Percentiles rank a stretch among this genome's conserved stretches.
Evolutionary conservation across 495 filamentous ascomycete genomes (phyloP).

Genomic region (Staphylotrichum longicolle): DNA sequence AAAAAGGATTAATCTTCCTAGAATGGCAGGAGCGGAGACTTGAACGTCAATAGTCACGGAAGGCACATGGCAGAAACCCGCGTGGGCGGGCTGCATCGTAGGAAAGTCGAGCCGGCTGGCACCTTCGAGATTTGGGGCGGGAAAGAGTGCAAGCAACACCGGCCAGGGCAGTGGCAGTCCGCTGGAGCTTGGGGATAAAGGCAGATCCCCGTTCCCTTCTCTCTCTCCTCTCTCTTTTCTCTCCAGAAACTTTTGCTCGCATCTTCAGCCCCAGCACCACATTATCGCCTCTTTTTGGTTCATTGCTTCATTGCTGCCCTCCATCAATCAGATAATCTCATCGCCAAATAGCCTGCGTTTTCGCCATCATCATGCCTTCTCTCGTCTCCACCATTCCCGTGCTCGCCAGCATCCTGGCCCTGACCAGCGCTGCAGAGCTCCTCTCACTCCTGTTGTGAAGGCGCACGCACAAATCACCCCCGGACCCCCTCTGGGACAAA

Average conservation of each 20-base stretch:
- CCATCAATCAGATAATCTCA: background rate
- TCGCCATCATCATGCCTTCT: conserved; percentile 13
- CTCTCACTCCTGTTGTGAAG: conserved; percentile 8
- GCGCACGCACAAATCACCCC: background rate
- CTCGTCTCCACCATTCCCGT: conserved; percentile 4
- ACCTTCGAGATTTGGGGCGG: background rate
- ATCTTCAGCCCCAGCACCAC: conserved; percentile 10
- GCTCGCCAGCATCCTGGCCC: conserved; percentile 10
- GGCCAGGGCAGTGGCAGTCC: background rate
- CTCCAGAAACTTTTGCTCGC: conserved; percentile 5
- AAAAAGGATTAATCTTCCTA: too few relatives aligned
- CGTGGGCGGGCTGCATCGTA: background rate
- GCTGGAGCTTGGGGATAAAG: background rate
- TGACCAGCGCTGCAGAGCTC: conserved; percentile 2
- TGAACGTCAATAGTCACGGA: too few relatives aligned
- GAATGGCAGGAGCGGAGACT: too few relatives aligned
- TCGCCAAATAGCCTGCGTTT: background rate
- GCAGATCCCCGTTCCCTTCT: background rate
- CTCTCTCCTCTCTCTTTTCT: background rate
- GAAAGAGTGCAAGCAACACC: background rate
- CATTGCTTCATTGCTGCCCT: background rate
- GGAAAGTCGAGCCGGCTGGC: background rate
- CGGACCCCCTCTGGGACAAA: background rate
- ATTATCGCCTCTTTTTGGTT: conserved; percentile 9
- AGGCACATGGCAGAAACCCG: too few relatives aligned